These are phyloP conservation scores for Euphrasia arctica DNA, from an alignment of 305 asterid genomes.

Conservation along the genomic window DNA sequence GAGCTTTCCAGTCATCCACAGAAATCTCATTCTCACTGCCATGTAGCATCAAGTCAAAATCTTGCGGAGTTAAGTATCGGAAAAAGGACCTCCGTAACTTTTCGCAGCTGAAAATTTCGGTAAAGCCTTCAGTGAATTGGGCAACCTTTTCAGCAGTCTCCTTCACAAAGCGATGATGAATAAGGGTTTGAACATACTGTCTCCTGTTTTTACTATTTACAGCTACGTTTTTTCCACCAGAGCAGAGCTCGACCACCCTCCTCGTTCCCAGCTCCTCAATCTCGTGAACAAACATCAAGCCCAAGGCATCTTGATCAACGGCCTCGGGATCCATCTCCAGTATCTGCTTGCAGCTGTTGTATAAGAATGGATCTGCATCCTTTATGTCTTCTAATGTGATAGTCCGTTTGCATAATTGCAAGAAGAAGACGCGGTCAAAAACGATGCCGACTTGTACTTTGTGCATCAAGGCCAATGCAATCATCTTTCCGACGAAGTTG, in stretches of 20 bases:
- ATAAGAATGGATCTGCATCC: slow-evolving; percentile 76
- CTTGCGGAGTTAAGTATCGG: slow-evolving; percentile 57
- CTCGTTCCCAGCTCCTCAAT: slow-evolving; percentile 73
- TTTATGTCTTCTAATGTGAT: slow-evolving; percentile 66
- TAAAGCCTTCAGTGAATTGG: slow-evolving; percentile 65
- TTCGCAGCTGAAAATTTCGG: slow-evolving; percentile 42
- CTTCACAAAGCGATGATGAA: slow-evolving; percentile 55
- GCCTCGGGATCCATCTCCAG: slow-evolving; percentile 74
- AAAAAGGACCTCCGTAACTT: slow-evolving; percentile 54
- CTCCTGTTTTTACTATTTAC: slow-evolving; percentile 75
- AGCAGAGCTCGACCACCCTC: slow-evolving; percentile 64
- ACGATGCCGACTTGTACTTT: slow-evolving; percentile 80
- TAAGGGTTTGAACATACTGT: slow-evolving; percentile 62
- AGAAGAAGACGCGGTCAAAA: slow-evolving; percentile 63
- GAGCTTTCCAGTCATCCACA: slow-evolving; percentile 85
- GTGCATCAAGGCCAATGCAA: slow-evolving; percentile 85
- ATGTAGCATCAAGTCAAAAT: slow-evolving; percentile 74
- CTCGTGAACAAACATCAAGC: slow-evolving; percentile 75
- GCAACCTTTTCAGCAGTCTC: slow-evolving; percentile 58
- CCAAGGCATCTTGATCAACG: slow-evolving; percentile 73
- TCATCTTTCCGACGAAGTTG: slow-evolving; percentile 71
- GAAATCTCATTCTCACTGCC: slow-evolving; percentile 74
- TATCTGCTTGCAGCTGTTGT: slow-evolving; percentile 84
- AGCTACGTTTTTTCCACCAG: slow-evolving; percentile 45
- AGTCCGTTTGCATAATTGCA: slow-evolving; percentile 58